phyloP scores from a whole-genome alignment of 441 rosid species.

The Erysimum cheiri region DNA sequence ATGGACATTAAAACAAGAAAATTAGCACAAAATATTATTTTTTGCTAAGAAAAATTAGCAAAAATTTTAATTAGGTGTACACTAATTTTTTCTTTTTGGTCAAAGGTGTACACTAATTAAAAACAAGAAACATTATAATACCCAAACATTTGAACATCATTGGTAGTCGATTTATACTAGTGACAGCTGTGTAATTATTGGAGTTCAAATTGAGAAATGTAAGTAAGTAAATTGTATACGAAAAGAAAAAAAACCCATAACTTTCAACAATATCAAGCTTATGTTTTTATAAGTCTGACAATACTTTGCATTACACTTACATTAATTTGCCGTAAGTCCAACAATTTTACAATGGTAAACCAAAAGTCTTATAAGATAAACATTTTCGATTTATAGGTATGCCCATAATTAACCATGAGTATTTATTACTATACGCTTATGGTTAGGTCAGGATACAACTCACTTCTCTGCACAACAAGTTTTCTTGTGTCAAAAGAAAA shows the following conservation, averaged over 20 bases:
- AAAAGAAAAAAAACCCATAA: too few species aligned
- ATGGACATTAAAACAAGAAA: too few species aligned
- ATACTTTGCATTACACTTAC: neutral
- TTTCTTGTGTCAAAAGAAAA: conserved; percentile 20
- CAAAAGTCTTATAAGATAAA: neutral
- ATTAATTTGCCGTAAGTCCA: neutral
- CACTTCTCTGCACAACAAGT: neutral
- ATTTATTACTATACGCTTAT: conserved; percentile 6
- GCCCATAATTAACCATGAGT: conserved; percentile 29
- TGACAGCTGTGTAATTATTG: neutral
- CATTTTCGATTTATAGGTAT: conserved; percentile 6
- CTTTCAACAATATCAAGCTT: too few species aligned
- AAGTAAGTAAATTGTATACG: neutral
- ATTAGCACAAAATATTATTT: too few species aligned
- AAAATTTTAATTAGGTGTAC: too few species aligned
- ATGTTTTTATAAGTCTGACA: neutral
- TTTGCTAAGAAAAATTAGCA: too few species aligned
- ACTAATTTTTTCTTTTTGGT: too few species aligned
- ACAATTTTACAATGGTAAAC: neutral
- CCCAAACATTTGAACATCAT: neutral
- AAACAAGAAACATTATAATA: neutral
- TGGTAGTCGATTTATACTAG: neutral
- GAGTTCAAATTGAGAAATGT: neutral
- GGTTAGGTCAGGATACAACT: conserved; percentile 27
- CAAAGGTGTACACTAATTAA: neutral